A percentile compares a stretch with the other conserved stretches of the same genome.
These are phyloP conservation scores for Leishmania lainsoni DNA, from an alignment of 208 protist genomes.

Conservation along the genomic window DNA sequence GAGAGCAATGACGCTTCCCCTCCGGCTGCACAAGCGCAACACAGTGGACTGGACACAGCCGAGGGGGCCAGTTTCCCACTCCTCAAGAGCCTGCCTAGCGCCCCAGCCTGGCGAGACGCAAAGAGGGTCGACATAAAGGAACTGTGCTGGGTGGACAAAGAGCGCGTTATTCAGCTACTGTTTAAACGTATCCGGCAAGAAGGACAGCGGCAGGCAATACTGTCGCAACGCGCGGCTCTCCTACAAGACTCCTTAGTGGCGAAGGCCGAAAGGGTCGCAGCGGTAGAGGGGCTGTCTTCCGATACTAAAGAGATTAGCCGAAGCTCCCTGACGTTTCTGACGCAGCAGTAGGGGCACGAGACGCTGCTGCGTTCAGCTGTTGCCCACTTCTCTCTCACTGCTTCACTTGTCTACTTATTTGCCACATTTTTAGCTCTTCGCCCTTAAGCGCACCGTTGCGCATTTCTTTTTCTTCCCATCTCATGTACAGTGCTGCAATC, in stretches of 20 bases:
- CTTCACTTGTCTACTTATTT: background rate
- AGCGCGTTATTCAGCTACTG: conserved; percentile 82
- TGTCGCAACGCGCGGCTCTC: background rate
- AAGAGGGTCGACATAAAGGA: conserved; percentile 73
- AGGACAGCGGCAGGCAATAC: conserved; percentile 8
- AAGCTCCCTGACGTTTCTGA: conserved; percentile 50
- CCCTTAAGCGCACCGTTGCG: background rate
- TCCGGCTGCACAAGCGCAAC: background rate
- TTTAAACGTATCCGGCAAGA: conserved; percentile 75
- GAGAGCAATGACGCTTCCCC: background rate
- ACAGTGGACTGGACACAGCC: background rate
- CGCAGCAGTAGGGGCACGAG: conserved; percentile 30
- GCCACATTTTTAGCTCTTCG: background rate
- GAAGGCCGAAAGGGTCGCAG: background rate
- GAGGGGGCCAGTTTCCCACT: background rate
- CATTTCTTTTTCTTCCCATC: background rate
- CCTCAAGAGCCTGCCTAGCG: conserved; percentile 42
- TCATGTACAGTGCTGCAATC: conserved; percentile 1
- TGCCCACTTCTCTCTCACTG: background rate
- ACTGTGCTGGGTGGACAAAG: conserved; percentile 89
- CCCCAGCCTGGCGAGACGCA: conserved; percentile 54
- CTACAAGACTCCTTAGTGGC: background rate
- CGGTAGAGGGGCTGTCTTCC: background rate
- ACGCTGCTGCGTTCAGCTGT: background rate
- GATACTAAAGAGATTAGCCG: background rate